Base-by-base conservation (phyloP, 371 early-diverging fungal genomes). In the Mucor lusitanicus region DNA sequence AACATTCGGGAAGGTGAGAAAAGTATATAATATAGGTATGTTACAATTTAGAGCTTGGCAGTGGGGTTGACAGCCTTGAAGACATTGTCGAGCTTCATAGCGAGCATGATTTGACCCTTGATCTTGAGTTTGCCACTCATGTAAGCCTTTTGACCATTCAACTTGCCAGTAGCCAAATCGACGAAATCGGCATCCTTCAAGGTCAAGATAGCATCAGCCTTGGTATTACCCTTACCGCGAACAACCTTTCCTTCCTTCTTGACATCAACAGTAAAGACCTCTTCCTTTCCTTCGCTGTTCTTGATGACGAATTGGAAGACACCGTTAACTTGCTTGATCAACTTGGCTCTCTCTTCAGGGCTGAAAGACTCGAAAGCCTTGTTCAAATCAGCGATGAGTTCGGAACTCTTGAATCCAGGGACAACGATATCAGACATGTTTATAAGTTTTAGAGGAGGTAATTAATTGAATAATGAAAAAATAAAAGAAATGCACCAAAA, bases 21-120 rank as follows among this genome's bases (percentile, higher is more conserved):
- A 30, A 44, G 19, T 50, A 23, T 50, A 50, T 50, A 23, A 46
- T 32, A 32, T n/a, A 33, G 33, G 21, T 55, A 55, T 11, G 23
- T 27, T 46, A 39, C 54, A 64, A 33, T 59, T 60, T 84, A 88
- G 62, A 88, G 71, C 78, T 87, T 87, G 68, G 88, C 75, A 70
- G 80, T 76, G 61, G 78, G 73, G 19, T 78, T 75, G 54, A 81
- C 61, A 44, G 72, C 56, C 81, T 86, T 80, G 79, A 86, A 83
- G 71, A 88, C 79, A 57, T 76, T 84, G 46, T 92, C 93, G 46
- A 94, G 86, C 82, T 93, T 90, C 75, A 88, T 89, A 56, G 91
- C 91, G 63, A 90, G 85, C 93, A 94, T 93, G 70, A 97, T 89
- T 73, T 94, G 88, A 59, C 97, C 97, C 87, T 94, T 94, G 73